These are phyloP conservation scores for Starmerella sp. DNA, from an alignment of 805 yeast species.

Conservation along the genomic window DNA sequence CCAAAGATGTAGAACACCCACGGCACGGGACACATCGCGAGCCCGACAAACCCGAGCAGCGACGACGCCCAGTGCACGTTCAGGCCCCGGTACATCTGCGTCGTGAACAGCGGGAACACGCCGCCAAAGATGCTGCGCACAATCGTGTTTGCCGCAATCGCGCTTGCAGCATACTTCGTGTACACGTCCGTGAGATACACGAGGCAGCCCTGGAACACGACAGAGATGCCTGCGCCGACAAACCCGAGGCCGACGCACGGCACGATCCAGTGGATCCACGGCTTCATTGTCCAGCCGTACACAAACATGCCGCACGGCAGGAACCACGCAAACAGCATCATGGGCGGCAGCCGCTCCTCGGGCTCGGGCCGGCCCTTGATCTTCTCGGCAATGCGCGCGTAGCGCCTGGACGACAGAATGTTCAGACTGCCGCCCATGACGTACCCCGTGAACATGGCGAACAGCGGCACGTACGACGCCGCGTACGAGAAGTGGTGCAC, in stretches of 20 bases:
- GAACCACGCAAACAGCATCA: conserved; percentile 55
- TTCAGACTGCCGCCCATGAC: conserved; percentile 29
- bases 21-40: conserved; percentile 40
- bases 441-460: conserved; percentile 29
- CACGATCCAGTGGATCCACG: conserved; percentile 49
- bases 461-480: conserved; percentile 27
- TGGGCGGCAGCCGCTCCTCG: conserved; percentile 65
- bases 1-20: conserved; percentile 43
- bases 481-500: conserved; percentile 29
- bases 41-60: conserved; percentile 37
- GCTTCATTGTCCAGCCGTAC: conserved; percentile 74
- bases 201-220: conserved; percentile 48
- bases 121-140: conserved; percentile 47
- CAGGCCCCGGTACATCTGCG: conserved; percentile 41
- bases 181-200: conserved; percentile 54
- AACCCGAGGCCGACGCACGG: conserved; percentile 46
- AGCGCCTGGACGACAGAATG: conserved; percentile 26
- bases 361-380: conserved; percentile 47
- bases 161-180: conserved; percentile 47
- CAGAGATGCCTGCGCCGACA: conserved; percentile 43
- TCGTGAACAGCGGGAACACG: conserved; percentile 54
- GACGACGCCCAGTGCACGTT: conserved; percentile 48
- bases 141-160: conserved; percentile 51
- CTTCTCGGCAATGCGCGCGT: conserved; percentile 26
- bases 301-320: conserved; percentile 75